These are phyloP conservation scores for Castanospermum australe DNA, from an alignment of 306 rosid species.

Conservation along the genomic window DNA sequence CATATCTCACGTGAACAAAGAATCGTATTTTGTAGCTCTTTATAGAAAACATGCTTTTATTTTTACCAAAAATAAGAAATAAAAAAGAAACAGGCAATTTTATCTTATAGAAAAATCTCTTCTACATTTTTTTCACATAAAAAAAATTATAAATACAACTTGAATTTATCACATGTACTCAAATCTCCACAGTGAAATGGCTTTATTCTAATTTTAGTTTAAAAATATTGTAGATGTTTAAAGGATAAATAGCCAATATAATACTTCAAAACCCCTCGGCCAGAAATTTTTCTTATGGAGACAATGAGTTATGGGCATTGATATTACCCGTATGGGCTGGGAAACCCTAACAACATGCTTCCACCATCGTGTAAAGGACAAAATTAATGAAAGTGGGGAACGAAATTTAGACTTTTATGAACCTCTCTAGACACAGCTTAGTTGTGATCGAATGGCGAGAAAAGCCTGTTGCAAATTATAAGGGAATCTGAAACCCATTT, in stretches of 20 bases:
- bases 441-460: background rate
- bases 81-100: background rate
- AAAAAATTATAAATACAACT: background rate
- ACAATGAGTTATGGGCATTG: conserved; percentile 21
- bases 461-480: background rate
- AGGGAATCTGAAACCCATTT: background rate
- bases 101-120: background rate
- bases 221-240: background rate
- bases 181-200: background rate
- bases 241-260: background rate
- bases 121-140: background rate
- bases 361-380: conserved; percentile 16
- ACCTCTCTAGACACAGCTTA: background rate
- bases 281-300: background rate
- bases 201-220: background rate
- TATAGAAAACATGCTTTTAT: background rate
- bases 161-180: background rate
- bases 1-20: conserved; percentile 44
- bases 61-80: background rate
- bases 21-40: background rate
- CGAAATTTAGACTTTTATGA: conserved; percentile 7
- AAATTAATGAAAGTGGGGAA: conserved; percentile 20
- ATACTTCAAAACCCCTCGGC: background rate
- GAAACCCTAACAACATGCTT: conserved; percentile 31
- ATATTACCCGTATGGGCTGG: background rate